Conservation (phyloP, 108 stramenopile genomes). For the Cyclostephanos tholiformis region DNA sequence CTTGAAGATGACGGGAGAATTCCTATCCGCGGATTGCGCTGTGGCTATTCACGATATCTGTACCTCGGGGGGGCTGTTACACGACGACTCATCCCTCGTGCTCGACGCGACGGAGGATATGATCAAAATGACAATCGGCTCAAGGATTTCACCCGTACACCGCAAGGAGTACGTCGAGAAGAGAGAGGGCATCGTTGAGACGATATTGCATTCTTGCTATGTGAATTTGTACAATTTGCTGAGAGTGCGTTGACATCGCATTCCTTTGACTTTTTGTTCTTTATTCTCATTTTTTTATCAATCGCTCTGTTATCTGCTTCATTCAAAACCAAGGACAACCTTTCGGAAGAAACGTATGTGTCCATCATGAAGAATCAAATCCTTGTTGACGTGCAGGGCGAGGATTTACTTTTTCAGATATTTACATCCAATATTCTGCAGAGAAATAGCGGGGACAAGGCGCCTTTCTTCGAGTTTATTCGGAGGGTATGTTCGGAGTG, state of each 20-base stretch:
- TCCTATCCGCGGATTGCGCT: conserved; percentile 51
- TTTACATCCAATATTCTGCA: conserved; percentile 86
- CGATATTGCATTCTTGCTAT: conserved; percentile 75
- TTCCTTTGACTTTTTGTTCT: background rate
- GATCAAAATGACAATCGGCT: conserved; percentile 37
- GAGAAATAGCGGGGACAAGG: conserved; percentile 66
- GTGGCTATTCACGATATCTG: conserved; percentile 49
- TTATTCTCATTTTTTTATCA: background rate
- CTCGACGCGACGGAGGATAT: conserved; percentile 46
- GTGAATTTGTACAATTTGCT: conserved; percentile 76
- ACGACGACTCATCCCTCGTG: conserved; percentile 65
- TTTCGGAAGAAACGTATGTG: conserved; percentile 77
- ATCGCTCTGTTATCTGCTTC: background rate
- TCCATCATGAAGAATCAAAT: conserved; percentile 82
- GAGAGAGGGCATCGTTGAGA: conserved; percentile 48
- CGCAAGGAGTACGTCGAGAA: conserved; percentile 42
- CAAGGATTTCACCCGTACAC: conserved; percentile 24
- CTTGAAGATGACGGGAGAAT: too few relatives aligned
- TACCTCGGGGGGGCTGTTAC: conserved; percentile 38
- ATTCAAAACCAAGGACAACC: conserved; percentile 41
- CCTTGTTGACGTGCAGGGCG: conserved; percentile 86
- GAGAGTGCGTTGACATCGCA: conserved; percentile 29
- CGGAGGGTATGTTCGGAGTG: conserved; percentile 85
- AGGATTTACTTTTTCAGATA: conserved; percentile 87
- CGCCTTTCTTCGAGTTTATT: conserved; percentile 91